Evolutionary conservation across 2,329 filamentous ascomycete genomes (phyloP), one percentile per base, ranked within the genome.

Genomic region (Cladosporium sp.): DNA sequence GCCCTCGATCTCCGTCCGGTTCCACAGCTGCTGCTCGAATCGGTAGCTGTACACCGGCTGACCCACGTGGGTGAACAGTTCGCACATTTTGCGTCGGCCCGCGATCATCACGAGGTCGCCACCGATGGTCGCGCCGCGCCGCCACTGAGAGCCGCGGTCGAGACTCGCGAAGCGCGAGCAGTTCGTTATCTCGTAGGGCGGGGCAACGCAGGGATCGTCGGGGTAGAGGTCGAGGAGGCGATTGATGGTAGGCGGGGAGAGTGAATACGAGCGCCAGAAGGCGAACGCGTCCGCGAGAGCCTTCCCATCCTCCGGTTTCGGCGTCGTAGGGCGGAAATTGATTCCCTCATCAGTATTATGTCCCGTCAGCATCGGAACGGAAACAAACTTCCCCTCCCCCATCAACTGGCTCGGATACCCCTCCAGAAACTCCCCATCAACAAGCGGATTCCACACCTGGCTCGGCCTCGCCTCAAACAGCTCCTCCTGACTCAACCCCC

Each of bases 331-430:
- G 9, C 49, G 43, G 56, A 77, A 76, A 34, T 65, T 67, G n/a
- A 69, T 70, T 1, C 73, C 73, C 57, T 79, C 76, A 55, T 80
- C 76, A 3, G 72, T 75, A 55, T 78, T 79, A 43, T 74, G 70
- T 1, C 77, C 77, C 0, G 70, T 72, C 1, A 80, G 60, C 11
- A 77, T 63, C 0, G 77, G 76, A 0, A 78, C 67, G 1, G 68
- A 62, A 31, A 72, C 67, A 58, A 73, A 77, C 13, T 72, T 72
- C 1, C 69, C 70, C n/a, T 68, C 56, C 0, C 64, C 61, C 31
- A 73, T 71, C 4, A 76, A 70, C 28, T 72, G 68, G 54, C 76
- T 77, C 2, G 76, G 74, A 45, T 74, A 78, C 0, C 65, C 74
- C 0, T 72, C 74, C 11, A 77, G 59, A 56, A 77, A 78, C 33